Evolutionary conservation across 1,284 basidiomycete genomes (phyloP), one percentile per base, ranked within the genome.

Genomic region (Mycosarcoma maydis): DNA sequence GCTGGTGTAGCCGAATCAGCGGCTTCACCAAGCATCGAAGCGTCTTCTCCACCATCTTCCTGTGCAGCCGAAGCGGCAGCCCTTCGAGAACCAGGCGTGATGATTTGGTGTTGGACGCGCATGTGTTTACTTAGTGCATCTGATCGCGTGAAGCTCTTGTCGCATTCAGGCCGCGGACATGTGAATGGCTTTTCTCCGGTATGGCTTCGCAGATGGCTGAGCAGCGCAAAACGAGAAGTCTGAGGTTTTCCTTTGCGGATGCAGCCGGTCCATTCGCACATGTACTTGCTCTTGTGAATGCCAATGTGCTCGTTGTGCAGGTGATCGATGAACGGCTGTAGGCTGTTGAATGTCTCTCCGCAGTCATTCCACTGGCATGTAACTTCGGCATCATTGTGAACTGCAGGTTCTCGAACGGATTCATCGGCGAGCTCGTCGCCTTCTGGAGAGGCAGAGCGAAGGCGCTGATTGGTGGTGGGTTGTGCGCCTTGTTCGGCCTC

Each of bases 81-180:
- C 37, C 45, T 58, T 11, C 61, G 37, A 4, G 54, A 69, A 3
- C 75, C 71, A 4, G 73, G 66, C 3, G 70, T 69, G 34, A 70
- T 62, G 47, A 75, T 77, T 36, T 76, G 88, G 83, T 94, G 92
- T 77, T 92, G 91, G 14, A 91, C 87, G 17, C 92, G 88, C 88
- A 93, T 90, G 80, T 94, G 92, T 78, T 94, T 94, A 16, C 90
- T 90, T 14, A 94, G 87, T 20, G 92, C 92, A 82, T 94, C 92
- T 0, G 92, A 92, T 29, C 92, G 90, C 5, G 92, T 93, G 80
- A 94, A 94, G 0, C 90, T 90, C 80, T 92, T 94, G 84, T 94
- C 92, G 78, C 92, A 94, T 83, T 94, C 92, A 77, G 91, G 89
- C 60, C 87, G 83, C 3, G 88, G 84, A 78, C 92, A 94, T n/a